Conservation (phyloP, 2,329 filamentous ascomycete genomes). For the Sporothrix mexicana region DNA sequence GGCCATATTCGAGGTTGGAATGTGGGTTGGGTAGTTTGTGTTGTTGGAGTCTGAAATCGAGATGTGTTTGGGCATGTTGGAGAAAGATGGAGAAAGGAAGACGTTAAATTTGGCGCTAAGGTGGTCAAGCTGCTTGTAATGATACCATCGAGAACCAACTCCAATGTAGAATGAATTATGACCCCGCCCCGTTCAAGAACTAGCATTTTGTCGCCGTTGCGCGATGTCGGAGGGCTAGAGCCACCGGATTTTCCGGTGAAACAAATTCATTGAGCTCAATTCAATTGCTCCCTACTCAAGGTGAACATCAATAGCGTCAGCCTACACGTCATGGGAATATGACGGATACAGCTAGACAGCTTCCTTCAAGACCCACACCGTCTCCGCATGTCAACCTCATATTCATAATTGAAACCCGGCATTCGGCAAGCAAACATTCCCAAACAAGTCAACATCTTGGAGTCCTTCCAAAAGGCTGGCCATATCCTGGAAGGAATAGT, state of each 20-base stretch:
- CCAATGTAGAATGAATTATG: no score
- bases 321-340: not conserved
- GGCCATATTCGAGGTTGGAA: not conserved
- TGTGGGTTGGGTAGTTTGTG: not conserved
- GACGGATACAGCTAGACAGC: not conserved
- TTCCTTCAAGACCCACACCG: not conserved
- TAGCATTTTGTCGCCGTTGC: not conserved
- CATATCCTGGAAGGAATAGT: slow-evolving; percentile 9
- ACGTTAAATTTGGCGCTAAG: not conserved
- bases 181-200: no score
- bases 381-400: not conserved
- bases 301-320: not conserved
- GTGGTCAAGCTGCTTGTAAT: no score
- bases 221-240: not conserved
- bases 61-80: not conserved
- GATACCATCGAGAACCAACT: no score
- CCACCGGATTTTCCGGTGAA: not conserved
- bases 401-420: not conserved
- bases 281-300: not conserved
- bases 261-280: no score
- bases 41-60: not conserved
- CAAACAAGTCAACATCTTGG: not conserved
- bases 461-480: not conserved
- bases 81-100: not conserved
- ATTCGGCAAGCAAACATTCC: slow-evolving; percentile 1